Evolutionary conservation across 495 filamentous ascomycete species (phyloP).

Genomic region (Parathielavia appendiculata): DNA sequence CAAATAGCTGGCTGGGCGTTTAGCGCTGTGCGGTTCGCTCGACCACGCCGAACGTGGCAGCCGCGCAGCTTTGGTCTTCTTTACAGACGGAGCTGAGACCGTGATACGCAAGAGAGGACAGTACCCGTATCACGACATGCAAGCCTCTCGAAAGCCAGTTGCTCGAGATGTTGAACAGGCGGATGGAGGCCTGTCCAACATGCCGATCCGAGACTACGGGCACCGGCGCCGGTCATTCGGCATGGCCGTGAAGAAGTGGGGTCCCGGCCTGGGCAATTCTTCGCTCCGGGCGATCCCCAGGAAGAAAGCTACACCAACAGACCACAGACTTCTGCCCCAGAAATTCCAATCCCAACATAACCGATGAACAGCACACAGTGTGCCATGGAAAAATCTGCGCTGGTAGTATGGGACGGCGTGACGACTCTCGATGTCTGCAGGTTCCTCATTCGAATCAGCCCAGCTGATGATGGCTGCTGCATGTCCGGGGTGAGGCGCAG

Average conservation of each 20-base stretch:
- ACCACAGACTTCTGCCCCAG: not conserved
- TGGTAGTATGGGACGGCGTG: too few relatives aligned
- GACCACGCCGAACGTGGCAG: too few relatives aligned
- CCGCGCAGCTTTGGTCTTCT: too few relatives aligned
- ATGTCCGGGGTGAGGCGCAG: not conserved
- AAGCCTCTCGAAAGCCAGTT: too few relatives aligned
- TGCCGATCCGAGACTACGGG: constrained; percentile 1
- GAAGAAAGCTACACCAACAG: not conserved
- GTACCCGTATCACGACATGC: too few relatives aligned
- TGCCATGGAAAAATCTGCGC: too few relatives aligned
- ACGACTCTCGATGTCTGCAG: not conserved
- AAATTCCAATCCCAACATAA: not conserved
- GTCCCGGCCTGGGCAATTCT: not conserved
- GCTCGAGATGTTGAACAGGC: constrained; percentile 1
- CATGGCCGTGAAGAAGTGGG: not conserved
- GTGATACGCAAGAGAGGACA: too few relatives aligned
- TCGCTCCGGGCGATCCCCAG: not conserved
- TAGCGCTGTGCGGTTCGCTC: too few relatives aligned
- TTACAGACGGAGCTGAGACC: not conserved
- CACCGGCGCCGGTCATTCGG: not conserved
- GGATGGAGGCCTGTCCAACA: not conserved
- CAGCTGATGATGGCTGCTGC: not conserved
- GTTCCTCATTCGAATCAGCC: not conserved
- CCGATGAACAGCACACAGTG: not conserved
- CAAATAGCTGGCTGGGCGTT: too few relatives aligned